These are phyloP conservation scores for Lyophyllum shimeji DNA, from an alignment of 768 basidiomycete species.

Conservation along the genomic window DNA sequence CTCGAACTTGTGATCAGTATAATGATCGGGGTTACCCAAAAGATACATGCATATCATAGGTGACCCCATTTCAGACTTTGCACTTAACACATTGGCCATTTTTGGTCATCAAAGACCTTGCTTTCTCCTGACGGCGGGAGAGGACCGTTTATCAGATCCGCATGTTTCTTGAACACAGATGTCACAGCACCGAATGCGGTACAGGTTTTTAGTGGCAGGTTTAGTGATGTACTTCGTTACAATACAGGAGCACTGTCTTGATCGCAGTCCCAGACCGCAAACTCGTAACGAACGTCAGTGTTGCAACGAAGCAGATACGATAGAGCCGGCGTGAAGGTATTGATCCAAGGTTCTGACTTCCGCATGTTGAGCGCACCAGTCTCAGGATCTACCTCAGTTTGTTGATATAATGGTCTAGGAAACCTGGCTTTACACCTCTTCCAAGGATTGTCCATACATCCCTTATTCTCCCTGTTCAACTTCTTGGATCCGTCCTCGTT, in stretches of 20 bases:
- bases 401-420: conserved; percentile 24
- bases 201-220: conserved; percentile 34
- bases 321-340: conserved; percentile 28
- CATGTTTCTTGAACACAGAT: conserved; percentile 13
- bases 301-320: conserved; percentile 37
- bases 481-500: conserved; percentile 15
- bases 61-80: conserved; percentile 34
- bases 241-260: conserved; percentile 36
- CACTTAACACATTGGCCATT: conserved; percentile 35
- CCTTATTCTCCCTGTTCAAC: conserved; percentile 6
- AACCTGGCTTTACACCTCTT: conserved; percentile 33
- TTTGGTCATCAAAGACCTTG: conserved; percentile 31
- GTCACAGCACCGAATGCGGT: background rate
- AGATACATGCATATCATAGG: conserved; percentile 36
- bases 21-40: conserved; percentile 35
- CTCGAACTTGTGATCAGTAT: conserved; percentile 34
- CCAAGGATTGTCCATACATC: conserved; percentile 27
- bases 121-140: conserved; percentile 16
- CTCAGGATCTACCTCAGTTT: conserved; percentile 23
- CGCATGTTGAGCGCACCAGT: conserved; percentile 30
- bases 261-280: conserved; percentile 38
- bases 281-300: conserved; percentile 36
- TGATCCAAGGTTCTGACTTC: conserved; percentile 35
- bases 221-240: conserved; percentile 47
- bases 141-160: conserved; percentile 20